phyloP scores from a whole-genome alignment of 176 grass and related monocot species.

The Tillandsia fasciculata region DNA sequence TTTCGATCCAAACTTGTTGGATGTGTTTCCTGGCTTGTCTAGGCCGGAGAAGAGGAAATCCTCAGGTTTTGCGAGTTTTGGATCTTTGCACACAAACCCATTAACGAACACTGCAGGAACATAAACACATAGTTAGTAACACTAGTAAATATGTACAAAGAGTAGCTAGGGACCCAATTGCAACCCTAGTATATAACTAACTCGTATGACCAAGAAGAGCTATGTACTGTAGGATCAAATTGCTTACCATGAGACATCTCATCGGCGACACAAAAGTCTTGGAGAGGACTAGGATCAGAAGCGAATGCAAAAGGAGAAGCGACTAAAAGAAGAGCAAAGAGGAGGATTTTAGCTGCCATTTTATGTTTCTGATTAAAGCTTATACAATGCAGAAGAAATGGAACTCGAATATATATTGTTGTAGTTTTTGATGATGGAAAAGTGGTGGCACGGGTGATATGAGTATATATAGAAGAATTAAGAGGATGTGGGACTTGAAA shows the following conservation, averaged over 20 bases:
- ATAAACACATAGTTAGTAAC: neutral
- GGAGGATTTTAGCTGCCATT: conserved; percentile 17
- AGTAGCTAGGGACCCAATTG: too few species aligned
- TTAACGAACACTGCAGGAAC: conserved; percentile 25
- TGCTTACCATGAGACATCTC: conserved; percentile 3
- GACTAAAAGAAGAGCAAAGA: conserved; percentile 10
- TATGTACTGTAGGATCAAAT: neutral
- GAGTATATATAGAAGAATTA: too few species aligned
- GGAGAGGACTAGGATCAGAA: conserved; percentile 23
- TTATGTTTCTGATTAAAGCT: too few species aligned
- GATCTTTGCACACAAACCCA: conserved; percentile 30
- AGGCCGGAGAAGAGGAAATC: conserved; percentile 38
- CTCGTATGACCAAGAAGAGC: too few species aligned
- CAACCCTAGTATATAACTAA: too few species aligned
- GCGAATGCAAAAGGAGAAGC: conserved; percentile 7
- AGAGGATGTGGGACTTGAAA: too few species aligned
- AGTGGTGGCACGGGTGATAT: too few species aligned
- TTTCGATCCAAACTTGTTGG: conserved; percentile 32
- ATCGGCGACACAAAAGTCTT: conserved; percentile 29
- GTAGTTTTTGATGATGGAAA: too few species aligned
- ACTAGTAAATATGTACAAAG: too few species aligned
- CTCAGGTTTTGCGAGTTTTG: neutral
- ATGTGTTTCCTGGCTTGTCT: conserved; percentile 17
- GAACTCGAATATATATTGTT: too few species aligned
- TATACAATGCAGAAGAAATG: too few species aligned